Base-by-base conservation (phyloP, 305 asterid genomes). In the Rubia balearica region DNA sequence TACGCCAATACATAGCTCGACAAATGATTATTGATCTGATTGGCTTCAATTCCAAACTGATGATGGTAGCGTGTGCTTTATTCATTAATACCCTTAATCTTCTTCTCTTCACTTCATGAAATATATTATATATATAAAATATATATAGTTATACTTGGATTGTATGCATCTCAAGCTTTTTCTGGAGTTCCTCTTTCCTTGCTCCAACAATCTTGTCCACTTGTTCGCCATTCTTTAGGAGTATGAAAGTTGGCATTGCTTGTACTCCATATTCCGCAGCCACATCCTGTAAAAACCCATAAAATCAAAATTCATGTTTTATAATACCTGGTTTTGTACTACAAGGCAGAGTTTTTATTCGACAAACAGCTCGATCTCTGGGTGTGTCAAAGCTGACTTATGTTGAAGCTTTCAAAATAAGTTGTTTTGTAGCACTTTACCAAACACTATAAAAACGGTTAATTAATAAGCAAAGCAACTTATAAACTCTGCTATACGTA, bases 151-250 rank as follows among this genome's bases (percentile, higher is more conserved):
- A 38, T 16, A 21, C 41, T 40, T 49, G 65, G 36, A 36, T 68
- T 62, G 74, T 83, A 75, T 86, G 84, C 67, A 85, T 85, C 73
- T 87, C 88, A 71, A 90, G 86, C 85, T 85, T 90, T 73, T 64
- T 81, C 81, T 62, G 74, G 41, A 89, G 85, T 7, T 85, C 94
- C 7, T 89, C 95, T 75, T 78, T 90, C 67, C 83, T 85, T 24
- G 89, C 89, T 69, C 97, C 96, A n/a, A 86, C 89, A 72, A 90
- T 73, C 72, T 77, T 89, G 64, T 85, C 95, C 63, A 90, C 81
- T 53, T 76, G 84, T 61, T 82, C 78, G 61, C 96, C 96, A 61
- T 71, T 78, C 83, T 88, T 89, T 14, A 89, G 60, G 76, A 92
- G 75, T 67, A 87, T 14, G 78, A 90, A 87, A 36, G 96, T 89